These are phyloP conservation scores for Acanthamoeba healyi DNA, from an alignment of 208 protist genomes.

Conservation along the genomic window DNA sequence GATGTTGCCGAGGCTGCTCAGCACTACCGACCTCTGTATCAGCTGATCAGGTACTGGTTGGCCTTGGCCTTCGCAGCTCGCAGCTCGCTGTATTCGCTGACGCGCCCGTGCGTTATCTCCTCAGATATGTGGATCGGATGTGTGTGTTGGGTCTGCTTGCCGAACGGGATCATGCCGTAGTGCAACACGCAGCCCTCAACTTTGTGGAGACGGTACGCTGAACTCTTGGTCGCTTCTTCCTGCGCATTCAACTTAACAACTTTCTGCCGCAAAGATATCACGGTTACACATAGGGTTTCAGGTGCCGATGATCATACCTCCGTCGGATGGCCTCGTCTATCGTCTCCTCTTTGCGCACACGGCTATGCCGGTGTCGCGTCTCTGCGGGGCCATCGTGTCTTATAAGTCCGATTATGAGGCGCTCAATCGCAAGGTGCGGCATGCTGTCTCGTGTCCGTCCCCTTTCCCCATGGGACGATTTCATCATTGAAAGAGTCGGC, in stretches of 20 bases:
- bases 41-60: background rate
- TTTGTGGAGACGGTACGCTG: background rate
- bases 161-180: slow-evolving; percentile 1
- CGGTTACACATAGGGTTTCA: background rate
- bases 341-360: slow-evolving; percentile 15
- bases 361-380: slow-evolving; percentile 19
- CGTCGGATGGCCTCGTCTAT: slow-evolving; percentile 47
- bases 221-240: background rate
- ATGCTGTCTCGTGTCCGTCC: background rate
- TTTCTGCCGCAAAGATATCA: background rate
- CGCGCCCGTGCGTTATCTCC: too few relatives aligned
- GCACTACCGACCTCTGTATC: background rate
- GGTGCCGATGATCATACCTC: slow-evolving; percentile 33
- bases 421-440: slow-evolving; percentile 30
- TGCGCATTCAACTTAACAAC: background rate
- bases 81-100: background rate
- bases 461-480: background rate
- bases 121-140: slow-evolving; percentile 36
- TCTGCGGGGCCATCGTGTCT: background rate
- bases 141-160: slow-evolving; percentile 21
- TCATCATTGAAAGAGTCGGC: too few relatives aligned
- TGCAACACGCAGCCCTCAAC: slow-evolving; percentile 39
- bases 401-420: slow-evolving; percentile 35
- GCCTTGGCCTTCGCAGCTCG: background rate
- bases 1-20: background rate